Evolutionary conservation across 805 yeast species (phyloP).

Genomic region (Wickerhamiella brachini): DNA sequence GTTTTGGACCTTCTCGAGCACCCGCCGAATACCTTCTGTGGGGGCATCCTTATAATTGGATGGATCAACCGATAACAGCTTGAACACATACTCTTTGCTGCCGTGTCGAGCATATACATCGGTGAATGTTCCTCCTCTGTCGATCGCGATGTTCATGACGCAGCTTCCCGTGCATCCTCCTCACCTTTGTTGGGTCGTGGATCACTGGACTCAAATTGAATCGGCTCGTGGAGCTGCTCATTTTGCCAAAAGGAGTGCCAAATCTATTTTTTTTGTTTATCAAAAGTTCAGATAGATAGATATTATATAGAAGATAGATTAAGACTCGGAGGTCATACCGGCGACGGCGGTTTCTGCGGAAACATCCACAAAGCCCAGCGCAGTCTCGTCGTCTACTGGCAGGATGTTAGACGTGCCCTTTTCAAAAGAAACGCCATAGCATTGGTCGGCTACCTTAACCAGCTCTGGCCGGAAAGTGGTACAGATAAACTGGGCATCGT

Average conservation of each 20-base stretch:
- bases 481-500: conserved; percentile 63
- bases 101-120: conserved; percentile 49
- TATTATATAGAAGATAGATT: too few relatives aligned
- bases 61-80: conserved; percentile 80
- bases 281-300: too few relatives aligned
- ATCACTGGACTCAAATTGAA: too few relatives aligned
- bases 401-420: conserved; percentile 69
- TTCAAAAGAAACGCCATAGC: conserved; percentile 74
- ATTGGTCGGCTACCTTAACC: conserved; percentile 73
- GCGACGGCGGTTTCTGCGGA: not conserved
- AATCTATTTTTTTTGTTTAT: too few relatives aligned
- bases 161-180: not conserved
- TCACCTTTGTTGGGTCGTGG: too few relatives aligned
- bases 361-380: conserved; percentile 65
- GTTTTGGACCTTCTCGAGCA: conserved; percentile 48
- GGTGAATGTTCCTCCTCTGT: conserved; percentile 84
- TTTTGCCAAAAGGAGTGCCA: too few relatives aligned
- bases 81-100: conserved; percentile 49
- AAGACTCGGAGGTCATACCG: not conserved
- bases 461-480: conserved; percentile 93
- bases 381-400: conserved; percentile 57
- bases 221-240: too few relatives aligned
- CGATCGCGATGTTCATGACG: conserved; percentile 17
- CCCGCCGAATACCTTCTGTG: conserved; percentile 74
- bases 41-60: conserved; percentile 82